These are phyloP conservation scores for Aspergillus carlsbadensis DNA, from an alignment of 495 filamentous ascomycete genomes.

Conservation along the genomic window DNA sequence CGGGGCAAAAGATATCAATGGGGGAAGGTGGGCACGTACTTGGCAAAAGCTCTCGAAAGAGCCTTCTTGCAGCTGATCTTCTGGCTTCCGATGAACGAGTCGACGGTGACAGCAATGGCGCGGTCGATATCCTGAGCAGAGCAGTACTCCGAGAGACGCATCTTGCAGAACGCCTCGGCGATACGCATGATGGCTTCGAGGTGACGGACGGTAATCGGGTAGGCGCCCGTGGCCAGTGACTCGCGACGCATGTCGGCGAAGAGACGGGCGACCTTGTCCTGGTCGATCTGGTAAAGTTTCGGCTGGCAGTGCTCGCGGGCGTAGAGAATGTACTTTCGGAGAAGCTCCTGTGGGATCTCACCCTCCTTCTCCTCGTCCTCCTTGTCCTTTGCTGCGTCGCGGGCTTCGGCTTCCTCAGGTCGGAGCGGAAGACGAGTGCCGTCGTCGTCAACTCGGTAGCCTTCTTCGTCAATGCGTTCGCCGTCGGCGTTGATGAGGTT, in stretches of 20 bases:
- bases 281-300: slow-evolving; percentile 96
- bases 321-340: slow-evolving; percentile 97
- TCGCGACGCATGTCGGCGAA: slow-evolving; percentile 97
- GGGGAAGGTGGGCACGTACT: slow-evolving; percentile 57
- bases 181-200: slow-evolving; percentile 97
- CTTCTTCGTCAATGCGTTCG: slow-evolving; percentile 46
- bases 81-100: slow-evolving; percentile 93
- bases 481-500: slow-evolving; percentile 64
- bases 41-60: slow-evolving; percentile 92
- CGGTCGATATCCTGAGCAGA: slow-evolving; percentile 88
- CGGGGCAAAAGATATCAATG: no score
- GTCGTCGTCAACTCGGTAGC: slow-evolving; percentile 40
- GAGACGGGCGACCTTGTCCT: slow-evolving; percentile 91
- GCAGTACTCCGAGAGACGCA: slow-evolving; percentile 94
- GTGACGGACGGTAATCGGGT: slow-evolving; percentile 98
- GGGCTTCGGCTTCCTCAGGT: slow-evolving; percentile 36
- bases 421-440: slow-evolving; percentile 35
- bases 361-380: slow-evolving; percentile 62
- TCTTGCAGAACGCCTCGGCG: slow-evolving; percentile 87
- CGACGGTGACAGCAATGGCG: slow-evolving; percentile 94
- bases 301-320: slow-evolving; percentile 87
- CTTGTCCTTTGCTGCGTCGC: slow-evolving; percentile 40
- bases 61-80: slow-evolving; percentile 99
- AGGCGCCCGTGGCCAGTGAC: slow-evolving; percentile 87
- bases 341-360: slow-evolving; percentile 86